Evolutionary conservation across 2,329 filamentous ascomycete species (phyloP).

Genomic region (Xenosphaeropsis pyriputrescens): DNA sequence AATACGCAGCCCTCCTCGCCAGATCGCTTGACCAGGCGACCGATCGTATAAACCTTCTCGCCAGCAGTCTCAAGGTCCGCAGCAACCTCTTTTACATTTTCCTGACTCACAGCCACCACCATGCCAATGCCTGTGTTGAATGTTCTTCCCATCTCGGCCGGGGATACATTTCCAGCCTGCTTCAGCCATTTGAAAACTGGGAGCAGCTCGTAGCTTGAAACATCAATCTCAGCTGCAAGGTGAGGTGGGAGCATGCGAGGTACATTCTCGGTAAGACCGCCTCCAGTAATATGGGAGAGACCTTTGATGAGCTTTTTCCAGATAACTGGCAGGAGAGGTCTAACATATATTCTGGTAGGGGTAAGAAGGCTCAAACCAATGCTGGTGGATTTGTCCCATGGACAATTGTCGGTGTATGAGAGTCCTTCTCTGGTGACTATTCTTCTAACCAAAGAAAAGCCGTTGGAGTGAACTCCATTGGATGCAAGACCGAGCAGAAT

Average conservation of each 20-base stretch:
- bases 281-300: constrained; percentile 92
- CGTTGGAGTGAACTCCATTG: constrained; percentile 86
- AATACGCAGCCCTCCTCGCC: constrained; percentile 44
- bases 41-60: constrained; percentile 67
- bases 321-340: constrained; percentile 54
- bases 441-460: constrained; percentile 89
- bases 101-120: constrained; percentile 65
- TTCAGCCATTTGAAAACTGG: constrained; percentile 82
- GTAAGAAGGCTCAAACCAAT: constrained; percentile 71
- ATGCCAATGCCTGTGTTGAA: constrained; percentile 96
- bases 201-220: constrained; percentile 59
- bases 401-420: constrained; percentile 55
- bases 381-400: constrained; percentile 52
- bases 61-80: constrained; percentile 48
- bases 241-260: constrained; percentile 77
- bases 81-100: constrained; percentile 44
- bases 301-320: constrained; percentile 63
- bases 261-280: constrained; percentile 85
- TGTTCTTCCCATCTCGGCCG: constrained; percentile 73
- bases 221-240: constrained; percentile 71
- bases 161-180: constrained; percentile 50
- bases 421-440: constrained; percentile 65
- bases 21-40: constrained; percentile 46
- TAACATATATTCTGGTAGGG: constrained; percentile 90
- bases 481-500: constrained; percentile 76